Evolutionary conservation across 352 stramenopile genomes (phyloP).

Genomic region (Phytophthora boehmeriae): DNA sequence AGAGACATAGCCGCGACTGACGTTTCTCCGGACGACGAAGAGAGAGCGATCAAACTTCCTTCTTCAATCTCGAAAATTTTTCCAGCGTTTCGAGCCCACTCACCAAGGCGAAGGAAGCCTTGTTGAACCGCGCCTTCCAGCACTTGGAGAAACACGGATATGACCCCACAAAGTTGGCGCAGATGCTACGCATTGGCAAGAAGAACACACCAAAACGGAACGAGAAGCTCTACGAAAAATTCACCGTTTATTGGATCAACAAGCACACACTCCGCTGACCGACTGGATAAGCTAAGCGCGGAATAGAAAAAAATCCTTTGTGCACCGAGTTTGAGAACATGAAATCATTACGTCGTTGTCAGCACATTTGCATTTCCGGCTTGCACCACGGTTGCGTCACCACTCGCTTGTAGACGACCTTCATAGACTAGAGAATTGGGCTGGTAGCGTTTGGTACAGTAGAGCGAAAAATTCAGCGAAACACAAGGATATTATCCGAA

Average conservation of each 20-base stretch:
- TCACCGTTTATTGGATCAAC: slow-evolving; percentile 9
- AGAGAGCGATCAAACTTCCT: slow-evolving; percentile 11
- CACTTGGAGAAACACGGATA: slow-evolving; percentile 21
- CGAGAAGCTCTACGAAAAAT: slow-evolving; percentile 12
- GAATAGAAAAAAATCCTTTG: too few species aligned
- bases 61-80: slow-evolving; percentile 5
- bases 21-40: slow-evolving; percentile 10
- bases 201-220: slow-evolving; percentile 2
- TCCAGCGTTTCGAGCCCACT: slow-evolving; percentile 11
- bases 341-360: too few species aligned
- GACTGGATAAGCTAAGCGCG: too few species aligned
- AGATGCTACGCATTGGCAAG: slow-evolving; percentile 8
- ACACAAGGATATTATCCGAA: too few species aligned
- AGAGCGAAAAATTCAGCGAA: too few species aligned
- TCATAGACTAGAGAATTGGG: too few species aligned
- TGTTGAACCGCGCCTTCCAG: slow-evolving; percentile 15
- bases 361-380: too few species aligned
- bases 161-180: slow-evolving; percentile 10
- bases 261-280: neutral
- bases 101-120: slow-evolving; percentile 8
- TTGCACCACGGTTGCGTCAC: too few species aligned
- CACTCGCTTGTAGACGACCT: too few species aligned
- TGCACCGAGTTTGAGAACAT: too few species aligned
- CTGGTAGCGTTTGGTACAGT: too few species aligned
- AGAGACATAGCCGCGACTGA: slow-evolving; percentile 1